Percentiles rank a stretch among this genome's conserved stretches.
These are phyloP conservation scores for Coffea humblotiana DNA, from an alignment of 305 asterid genomes.

Conservation along the genomic window DNA sequence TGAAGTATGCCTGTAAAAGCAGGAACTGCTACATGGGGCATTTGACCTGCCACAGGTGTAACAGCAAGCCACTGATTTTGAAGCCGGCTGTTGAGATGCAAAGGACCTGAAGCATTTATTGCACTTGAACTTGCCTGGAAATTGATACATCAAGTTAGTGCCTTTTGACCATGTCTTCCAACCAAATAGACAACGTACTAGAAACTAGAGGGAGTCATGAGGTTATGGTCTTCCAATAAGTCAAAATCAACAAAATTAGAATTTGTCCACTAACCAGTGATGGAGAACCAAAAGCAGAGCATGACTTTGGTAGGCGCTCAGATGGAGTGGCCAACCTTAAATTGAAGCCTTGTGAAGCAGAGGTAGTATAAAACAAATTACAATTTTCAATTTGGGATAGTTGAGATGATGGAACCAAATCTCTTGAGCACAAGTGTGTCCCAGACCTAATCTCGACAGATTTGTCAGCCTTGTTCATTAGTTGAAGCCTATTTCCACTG, in stretches of 20 bases:
- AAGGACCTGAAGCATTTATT: constrained; percentile 33
- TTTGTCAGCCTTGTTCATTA: constrained; percentile 32
- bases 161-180: neutral
- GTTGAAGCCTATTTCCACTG: constrained; percentile 40
- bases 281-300: constrained; percentile 38
- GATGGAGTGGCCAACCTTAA: constrained; percentile 38
- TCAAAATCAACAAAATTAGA: constrained; percentile 16
- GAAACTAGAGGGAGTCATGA: constrained; percentile 3
- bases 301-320: constrained; percentile 36
- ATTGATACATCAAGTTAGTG: neutral
- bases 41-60: constrained; percentile 30
- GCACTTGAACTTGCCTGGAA: constrained; percentile 47
- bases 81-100: constrained; percentile 30
- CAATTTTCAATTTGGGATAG: constrained; percentile 27
- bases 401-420: constrained; percentile 29
- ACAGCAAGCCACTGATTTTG: constrained; percentile 27
- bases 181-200: neutral
- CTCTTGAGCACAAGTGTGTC: constrained; percentile 26
- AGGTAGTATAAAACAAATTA: constrained; percentile 32
- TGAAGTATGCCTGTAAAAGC: constrained; percentile 27
- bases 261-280: constrained; percentile 38
- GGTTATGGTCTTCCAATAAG: constrained; percentile 15
- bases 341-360: constrained; percentile 38
- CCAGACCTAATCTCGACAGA: constrained; percentile 35
- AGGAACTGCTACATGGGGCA: constrained; percentile 19